Percentiles rank a stretch among this genome's conserved stretches.
These are phyloP conservation scores for Ogataea glucozyma DNA, from an alignment of 805 yeast genomes.

Conservation along the genomic window DNA sequence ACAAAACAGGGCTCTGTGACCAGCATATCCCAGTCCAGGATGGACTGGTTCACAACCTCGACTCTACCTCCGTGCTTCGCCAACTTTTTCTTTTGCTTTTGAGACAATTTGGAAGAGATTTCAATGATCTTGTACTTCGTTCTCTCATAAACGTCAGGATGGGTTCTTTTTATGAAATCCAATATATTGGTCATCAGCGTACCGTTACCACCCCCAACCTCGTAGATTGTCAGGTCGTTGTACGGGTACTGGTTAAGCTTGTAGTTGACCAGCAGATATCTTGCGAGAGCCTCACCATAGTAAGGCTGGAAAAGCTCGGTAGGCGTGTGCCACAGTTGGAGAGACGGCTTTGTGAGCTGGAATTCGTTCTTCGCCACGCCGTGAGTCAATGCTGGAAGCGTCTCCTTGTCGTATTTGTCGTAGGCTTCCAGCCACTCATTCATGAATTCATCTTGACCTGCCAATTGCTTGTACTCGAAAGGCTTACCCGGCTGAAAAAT, in stretches of 20 bases:
- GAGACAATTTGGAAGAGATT: conserved; percentile 62
- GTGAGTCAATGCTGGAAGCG: conserved; percentile 25
- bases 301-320: conserved; percentile 82
- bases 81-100: conserved; percentile 46
- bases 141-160: conserved; percentile 71
- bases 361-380: conserved; percentile 20
- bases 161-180: conserved; percentile 57
- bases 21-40: conserved; percentile 66
- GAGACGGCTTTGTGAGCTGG: conserved; percentile 38
- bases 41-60: conserved; percentile 69
- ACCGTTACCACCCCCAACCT: conserved; percentile 90
- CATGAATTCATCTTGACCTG: conserved; percentile 70
- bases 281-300: conserved; percentile 84
- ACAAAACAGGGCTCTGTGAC: conserved; percentile 72
- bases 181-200: conserved; percentile 77
- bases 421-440: conserved; percentile 66
- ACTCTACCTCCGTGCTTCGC: conserved; percentile 52
- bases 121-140: conserved; percentile 74
- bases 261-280: conserved; percentile 72
- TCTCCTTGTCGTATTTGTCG: conserved; percentile 46
- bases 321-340: conserved; percentile 89
- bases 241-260: conserved; percentile 68
- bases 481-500: conserved; percentile 70
- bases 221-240: conserved; percentile 73
- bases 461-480: conserved; percentile 57